Base-by-base conservation (phyloP, 345 rosid species). In the Gossypium arboreum region DNA sequence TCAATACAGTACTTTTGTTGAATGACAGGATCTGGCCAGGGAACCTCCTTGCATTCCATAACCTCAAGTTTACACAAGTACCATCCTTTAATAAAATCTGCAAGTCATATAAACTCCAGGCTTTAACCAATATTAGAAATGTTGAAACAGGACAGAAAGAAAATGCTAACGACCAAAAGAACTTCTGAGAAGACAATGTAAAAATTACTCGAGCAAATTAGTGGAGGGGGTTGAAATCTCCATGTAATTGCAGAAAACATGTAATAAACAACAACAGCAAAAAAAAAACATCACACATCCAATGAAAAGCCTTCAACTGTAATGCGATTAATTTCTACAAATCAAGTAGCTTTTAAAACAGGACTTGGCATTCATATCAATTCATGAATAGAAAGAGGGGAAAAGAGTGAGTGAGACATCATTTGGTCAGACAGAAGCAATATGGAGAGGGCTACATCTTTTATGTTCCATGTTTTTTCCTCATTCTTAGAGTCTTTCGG, bases 1-100 rank as follows among this genome's bases (percentile, higher is more conserved):
- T 86, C 92, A 69, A 92, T 79, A 71, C 75, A 56, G 39, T 89
- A 84, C 68, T 83, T 80, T 79, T 80, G 84, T 85, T 86, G 89
- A 58, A 81, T 71, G 50, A 41, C 72, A 77, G 87, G 77, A 71
- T 83, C 77, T 9, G 98, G 97, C 98, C 98, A 94, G 54, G 86
- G 89, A 56, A 92, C 86, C 84, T 84, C 74, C 78, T 81, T 89
- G 83, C 98, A 94, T 76, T 89, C 94, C 85, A 89, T 71, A 78
- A 94, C 85, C 85, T 92, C 97, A 62, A 94, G 92, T 82, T 89
- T 93, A 82, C 97, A 94, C 77, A 91, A 81, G 67, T 86, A 81
- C 98, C 97, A 94, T 12, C 97, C 88, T 75, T 91, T 76, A 56
- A 83, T 74, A 69, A 68, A 81, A 34, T 91, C 98, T 94, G 86